Percentiles rank a stretch among this genome's conserved stretches.
These are phyloP conservation scores for Tagetes patula DNA, from an alignment of 129 eudicot genomes.

Conservation along the genomic window DNA sequence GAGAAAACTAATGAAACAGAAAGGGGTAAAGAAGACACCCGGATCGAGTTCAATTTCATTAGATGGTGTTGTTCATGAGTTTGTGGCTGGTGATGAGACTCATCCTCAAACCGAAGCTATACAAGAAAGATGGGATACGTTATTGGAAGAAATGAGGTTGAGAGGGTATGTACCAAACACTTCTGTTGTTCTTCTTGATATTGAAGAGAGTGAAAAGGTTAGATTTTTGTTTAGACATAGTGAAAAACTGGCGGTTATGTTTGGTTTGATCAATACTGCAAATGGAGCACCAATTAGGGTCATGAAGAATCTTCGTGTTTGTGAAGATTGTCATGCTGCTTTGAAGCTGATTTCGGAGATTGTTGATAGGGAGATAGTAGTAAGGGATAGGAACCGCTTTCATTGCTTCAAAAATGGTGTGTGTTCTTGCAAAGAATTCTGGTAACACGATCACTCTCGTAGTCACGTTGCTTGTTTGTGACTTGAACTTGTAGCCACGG, in stretches of 20 bases:
- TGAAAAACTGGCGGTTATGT: slow-evolving; percentile 54
- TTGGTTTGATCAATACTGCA: slow-evolving; percentile 47
- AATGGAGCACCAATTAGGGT: slow-evolving; percentile 46
- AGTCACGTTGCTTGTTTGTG: neutral
- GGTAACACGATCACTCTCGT: slow-evolving; percentile 27
- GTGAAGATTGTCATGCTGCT: slow-evolving; percentile 64
- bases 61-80: slow-evolving; percentile 38
- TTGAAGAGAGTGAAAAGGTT: slow-evolving; percentile 51
- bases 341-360: slow-evolving; percentile 51
- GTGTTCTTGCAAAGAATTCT: slow-evolving; percentile 55
- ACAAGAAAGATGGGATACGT: slow-evolving; percentile 30
- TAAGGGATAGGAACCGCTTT: slow-evolving; percentile 56
- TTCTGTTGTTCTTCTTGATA: slow-evolving; percentile 47
- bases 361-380: slow-evolving; percentile 46
- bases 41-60: slow-evolving; percentile 38
- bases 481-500: neutral
- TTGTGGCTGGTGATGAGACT: slow-evolving; percentile 49
- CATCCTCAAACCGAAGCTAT: slow-evolving; percentile 39
- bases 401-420: slow-evolving; percentile 53
- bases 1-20: slow-evolving; percentile 46
- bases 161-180: slow-evolving; percentile 52
- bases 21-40: slow-evolving; percentile 41
- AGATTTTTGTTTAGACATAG: slow-evolving; percentile 46
- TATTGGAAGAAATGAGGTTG: slow-evolving; percentile 39
- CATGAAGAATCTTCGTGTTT: slow-evolving; percentile 59